Base-by-base conservation (phyloP, 2,329 filamentous ascomycete genomes). In the Berkeleyomyces basicola region DNA sequence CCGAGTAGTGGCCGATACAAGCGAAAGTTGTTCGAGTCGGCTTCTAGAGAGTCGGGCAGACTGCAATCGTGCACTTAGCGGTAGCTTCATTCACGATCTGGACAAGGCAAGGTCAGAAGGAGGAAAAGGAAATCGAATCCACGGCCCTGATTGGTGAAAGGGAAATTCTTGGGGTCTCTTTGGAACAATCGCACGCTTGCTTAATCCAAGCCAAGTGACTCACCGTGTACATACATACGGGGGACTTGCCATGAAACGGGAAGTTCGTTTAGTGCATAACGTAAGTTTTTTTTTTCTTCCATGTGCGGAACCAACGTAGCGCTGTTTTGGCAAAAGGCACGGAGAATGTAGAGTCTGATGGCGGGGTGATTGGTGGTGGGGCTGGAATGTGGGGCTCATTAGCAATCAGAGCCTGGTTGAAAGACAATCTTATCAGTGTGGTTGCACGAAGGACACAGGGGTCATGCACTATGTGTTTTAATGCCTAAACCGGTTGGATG, bases 81-180 rank as follows among this genome's bases (percentile, higher is more conserved):
- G n/a, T 6, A 23, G 49, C 49, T 58, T 61, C 61, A 63, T 63
- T 60, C 58, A 61, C 59, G 49, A 44, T 7, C 49, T 49, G 53
- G 23, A 53, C 11, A 23, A 47, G 40, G 11, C 6, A 11, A 42
- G 7, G 55, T 1, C n/a, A 40, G 40, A 39, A 16, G 33, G 51
- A 14, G 40, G 16, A 39, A 61, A 31, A 51, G 14, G 10, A 51
- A 55, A 55, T 39, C 33, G 39, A 6, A n/a, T 55, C 31, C 11
- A n/a, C 3, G 51, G 51, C 51, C 16, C 33, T 55, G 39, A 55
- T 55, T 55, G 31, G 51, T 55, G 51, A 39, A 36, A 55, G 37
- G 51, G 11, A 55, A 55, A 55, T 37, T 53, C 33, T 37, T 37
- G 36, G 49, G 49, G 3, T 33, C 31, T 55, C 11, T 3, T 55